Base-by-base conservation (phyloP, 306 rosid species). In the Prosopis cineraria region DNA sequence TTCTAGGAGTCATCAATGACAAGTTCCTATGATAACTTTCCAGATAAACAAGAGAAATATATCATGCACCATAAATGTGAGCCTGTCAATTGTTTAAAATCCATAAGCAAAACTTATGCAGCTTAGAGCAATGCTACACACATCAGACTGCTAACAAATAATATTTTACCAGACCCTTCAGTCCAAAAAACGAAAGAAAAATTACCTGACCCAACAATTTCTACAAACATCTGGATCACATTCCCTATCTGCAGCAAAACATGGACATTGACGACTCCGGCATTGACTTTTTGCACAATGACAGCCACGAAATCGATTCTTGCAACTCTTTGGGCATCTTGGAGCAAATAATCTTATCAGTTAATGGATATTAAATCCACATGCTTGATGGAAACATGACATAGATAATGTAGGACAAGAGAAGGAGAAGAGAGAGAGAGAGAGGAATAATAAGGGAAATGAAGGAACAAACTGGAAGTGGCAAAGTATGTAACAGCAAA, bases 261-360 rank as follows among this genome's bases (percentile, higher is more conserved):
- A 95, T 31, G 98, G 98, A 72, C 99, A 93, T 67, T 95, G 98
- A 78, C 97, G 94, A 74, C 99, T 93, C 76, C 98, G 89, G 75
- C 98, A 95, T 86, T 93, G 99, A 90, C 99, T 95, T 86, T 95
- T 95, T 11, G 99, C 99, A 85, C 99, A 91, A 76, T 95, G 99
- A 72, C 99, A 91, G 48, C 98, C 99, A 83, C 99, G 91, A 80
- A 93, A 95, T 78, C 91, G 90, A 77, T 95, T 93, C 84, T 95
- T 95, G 88, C 98, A 93, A 76, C 87, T 90, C 91, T 96, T 96
- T 14, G 96, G 97, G 85, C 98, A 91, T 65, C 98, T 95, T 74
- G 62, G 74, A 29, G 81, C 36, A 77, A 36, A 76, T 8, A 62
- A 79, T 27, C 27, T 53, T 48, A 30, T 27, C 36, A 67, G 68